phyloP scores from a whole-genome alignment of 768 basidiomycete species.

The Leucosporidium yakuticum region DNA sequence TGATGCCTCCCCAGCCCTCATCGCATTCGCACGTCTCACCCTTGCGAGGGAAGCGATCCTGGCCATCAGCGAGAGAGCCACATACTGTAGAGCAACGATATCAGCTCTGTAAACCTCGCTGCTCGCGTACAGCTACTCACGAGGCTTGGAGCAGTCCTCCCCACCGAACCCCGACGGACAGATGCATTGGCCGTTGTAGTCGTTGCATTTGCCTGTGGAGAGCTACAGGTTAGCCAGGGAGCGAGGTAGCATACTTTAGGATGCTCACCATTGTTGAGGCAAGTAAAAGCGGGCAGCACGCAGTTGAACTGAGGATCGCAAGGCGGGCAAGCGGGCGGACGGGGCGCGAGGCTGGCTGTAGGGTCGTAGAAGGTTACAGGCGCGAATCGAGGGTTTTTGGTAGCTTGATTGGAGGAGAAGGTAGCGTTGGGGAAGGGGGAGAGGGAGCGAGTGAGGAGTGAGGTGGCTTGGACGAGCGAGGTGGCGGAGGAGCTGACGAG shows the following conservation, averaged over 20 bases:
- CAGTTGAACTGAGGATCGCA: slow-evolving; percentile 80
- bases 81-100: slow-evolving; percentile 57
- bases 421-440: slow-evolving; percentile 16
- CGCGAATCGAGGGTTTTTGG: background rate
- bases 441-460: slow-evolving; percentile 9
- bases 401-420: background rate
- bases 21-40: slow-evolving; percentile 77
- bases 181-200: slow-evolving; percentile 90
- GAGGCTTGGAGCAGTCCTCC: slow-evolving; percentile 84
- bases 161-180: slow-evolving; percentile 98
- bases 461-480: background rate
- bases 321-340: slow-evolving; percentile 26
- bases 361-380: background rate
- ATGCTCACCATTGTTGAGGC: slow-evolving; percentile 57
- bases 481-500: slow-evolving; percentile 1
- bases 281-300: slow-evolving; percentile 79
- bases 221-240: too few relatives aligned
- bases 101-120: background rate
- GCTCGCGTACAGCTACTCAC: slow-evolving; percentile 51
- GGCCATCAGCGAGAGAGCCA: slow-evolving; percentile 86
- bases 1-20: slow-evolving; percentile 91
- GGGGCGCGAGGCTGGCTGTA: too few relatives aligned
- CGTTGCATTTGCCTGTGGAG: slow-evolving; percentile 65
- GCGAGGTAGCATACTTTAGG: background rate
- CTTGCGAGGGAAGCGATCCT: slow-evolving; percentile 69